A percentile compares a stretch with the other conserved stretches of the same genome.
phyloP scores from a whole-genome alignment of 495 filamentous ascomycete species.

The Neurospora tetrasperma region DNA sequence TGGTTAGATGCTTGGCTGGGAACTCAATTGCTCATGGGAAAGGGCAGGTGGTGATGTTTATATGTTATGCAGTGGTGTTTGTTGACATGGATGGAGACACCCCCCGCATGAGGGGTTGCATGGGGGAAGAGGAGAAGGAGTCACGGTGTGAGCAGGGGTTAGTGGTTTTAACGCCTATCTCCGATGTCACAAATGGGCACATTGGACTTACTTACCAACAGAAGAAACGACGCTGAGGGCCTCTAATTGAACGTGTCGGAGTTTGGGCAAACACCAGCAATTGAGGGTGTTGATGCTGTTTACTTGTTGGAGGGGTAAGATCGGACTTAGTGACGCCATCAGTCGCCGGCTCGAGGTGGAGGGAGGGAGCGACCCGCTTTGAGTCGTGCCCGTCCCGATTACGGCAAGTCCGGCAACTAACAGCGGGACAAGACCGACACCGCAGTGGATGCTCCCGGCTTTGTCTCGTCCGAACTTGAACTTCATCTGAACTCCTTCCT shows the following conservation, averaged over 20 bases:
- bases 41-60: neutral
- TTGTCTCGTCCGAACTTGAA: neutral
- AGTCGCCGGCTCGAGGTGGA: neutral
- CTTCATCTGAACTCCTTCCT: neutral
- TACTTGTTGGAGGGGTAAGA: neutral
- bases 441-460: neutral
- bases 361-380: neutral
- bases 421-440: neutral
- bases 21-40: neutral
- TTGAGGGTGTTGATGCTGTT: neutral
- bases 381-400: neutral
- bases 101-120: neutral
- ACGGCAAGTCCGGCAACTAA: neutral
- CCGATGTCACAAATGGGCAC: neutral
- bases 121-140: neutral
- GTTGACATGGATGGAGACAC: neutral
- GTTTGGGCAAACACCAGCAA: neutral
- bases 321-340: neutral
- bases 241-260: no score
- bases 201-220: neutral
- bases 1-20: neutral
- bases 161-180: neutral
- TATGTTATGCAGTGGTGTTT: neutral
- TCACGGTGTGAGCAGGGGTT: neutral
- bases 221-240: neutral